Conservation (phyloP, 208 protist genomes). For the Angomonas ambiguus region DNA sequence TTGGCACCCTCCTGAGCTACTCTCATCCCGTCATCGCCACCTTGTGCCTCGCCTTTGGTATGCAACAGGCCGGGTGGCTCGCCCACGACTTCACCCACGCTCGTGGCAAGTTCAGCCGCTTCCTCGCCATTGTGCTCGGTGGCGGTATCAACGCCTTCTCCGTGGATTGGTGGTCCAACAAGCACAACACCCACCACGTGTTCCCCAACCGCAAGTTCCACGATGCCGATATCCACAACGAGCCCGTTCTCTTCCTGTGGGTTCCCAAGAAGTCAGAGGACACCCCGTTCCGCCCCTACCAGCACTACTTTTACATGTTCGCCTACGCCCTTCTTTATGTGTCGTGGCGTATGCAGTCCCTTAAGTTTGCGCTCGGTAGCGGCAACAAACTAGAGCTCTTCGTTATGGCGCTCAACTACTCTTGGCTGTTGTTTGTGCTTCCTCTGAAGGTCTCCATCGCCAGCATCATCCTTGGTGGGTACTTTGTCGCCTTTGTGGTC, state of each 20-base stretch:
- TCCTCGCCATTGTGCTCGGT: conserved; percentile 40
- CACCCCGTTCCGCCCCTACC: conserved; percentile 48
- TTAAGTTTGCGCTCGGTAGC: conserved; percentile 52
- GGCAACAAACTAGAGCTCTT: conserved; percentile 51
- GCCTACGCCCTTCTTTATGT: conserved; percentile 72
- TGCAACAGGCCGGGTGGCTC: conserved; percentile 82
- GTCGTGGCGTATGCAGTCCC: conserved; percentile 76
- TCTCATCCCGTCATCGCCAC: conserved; percentile 46
- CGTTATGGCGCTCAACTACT: conserved; percentile 62
- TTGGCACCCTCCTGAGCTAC: conserved; percentile 55
- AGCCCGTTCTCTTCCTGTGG: conserved; percentile 69
- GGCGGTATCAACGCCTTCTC: conserved; percentile 66
- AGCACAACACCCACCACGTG: conserved; percentile 82
- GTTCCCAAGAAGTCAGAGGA: conserved; percentile 48
- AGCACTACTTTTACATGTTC: conserved; percentile 64
- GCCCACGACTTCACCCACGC: conserved; percentile 67
- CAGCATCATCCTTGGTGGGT: conserved; percentile 64
- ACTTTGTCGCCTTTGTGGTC: conserved; percentile 69
- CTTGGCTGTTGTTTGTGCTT: conserved; percentile 49
- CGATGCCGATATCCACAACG: conserved; percentile 81
- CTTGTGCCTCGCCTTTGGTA: conserved; percentile 60
- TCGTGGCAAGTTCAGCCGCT: conserved; percentile 36
- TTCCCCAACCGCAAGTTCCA: conserved; percentile 69
- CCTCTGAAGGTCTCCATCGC: conserved; percentile 61
- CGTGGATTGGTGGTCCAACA: conserved; percentile 68